Percentiles rank a stretch among this genome's conserved stretches.
phyloP scores from a whole-genome alignment of 805 yeast genomes.

The Wickerhamiella siamensis region DNA sequence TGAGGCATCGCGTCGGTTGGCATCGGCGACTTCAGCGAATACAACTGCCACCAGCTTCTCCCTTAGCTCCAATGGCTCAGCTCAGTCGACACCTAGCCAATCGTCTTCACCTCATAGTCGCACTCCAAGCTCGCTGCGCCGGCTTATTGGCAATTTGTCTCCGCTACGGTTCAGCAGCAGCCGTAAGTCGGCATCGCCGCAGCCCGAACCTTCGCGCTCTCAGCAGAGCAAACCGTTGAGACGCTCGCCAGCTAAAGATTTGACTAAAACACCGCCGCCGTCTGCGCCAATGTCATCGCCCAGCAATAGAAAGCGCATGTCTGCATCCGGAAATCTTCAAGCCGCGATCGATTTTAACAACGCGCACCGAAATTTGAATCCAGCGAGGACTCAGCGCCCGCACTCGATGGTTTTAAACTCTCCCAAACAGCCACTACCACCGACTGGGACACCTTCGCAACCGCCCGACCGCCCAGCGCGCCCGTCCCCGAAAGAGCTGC shows the following conservation, averaged over 20 bases:
- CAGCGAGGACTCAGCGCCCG: conserved; percentile 9
- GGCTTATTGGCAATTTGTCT: background rate
- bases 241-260: no score
- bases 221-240: no score
- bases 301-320: no score
- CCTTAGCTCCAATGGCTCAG: no score
- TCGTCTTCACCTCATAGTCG: background rate
- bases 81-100: background rate
- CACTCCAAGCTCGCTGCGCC: background rate
- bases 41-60: no score
- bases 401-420: conserved; percentile 1
- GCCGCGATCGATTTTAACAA: background rate
- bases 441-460: conserved; percentile 1
- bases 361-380: background rate
- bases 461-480: background rate
- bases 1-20: background rate
- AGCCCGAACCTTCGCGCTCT: background rate
- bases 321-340: background rate
- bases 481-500: background rate
- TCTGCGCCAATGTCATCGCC: no score
- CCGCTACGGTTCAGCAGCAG: background rate
- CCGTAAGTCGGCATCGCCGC: background rate
- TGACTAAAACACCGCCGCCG: no score
- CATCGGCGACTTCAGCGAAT: background rate
- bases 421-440: no score